Percentiles rank a stretch among this genome's conserved stretches.
phyloP scores from a whole-genome alignment of 192 early-diverging fungal genomes.

The Allomyces arbusculus region DNA sequence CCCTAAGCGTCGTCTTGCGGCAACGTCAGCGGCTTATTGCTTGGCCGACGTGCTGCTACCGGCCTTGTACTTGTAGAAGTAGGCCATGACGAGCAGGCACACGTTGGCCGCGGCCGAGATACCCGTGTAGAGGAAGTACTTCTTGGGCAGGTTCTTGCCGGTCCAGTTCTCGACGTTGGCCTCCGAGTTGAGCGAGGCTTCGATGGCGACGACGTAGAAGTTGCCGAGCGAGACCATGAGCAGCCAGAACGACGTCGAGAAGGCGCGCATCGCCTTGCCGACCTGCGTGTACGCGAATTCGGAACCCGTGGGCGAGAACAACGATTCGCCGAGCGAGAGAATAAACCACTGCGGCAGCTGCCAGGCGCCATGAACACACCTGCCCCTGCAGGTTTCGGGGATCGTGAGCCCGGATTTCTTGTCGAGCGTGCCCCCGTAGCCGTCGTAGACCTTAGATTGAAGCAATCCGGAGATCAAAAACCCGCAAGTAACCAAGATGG shows the following conservation, averaged over 20 bases:
- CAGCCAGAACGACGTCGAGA: conserved; percentile 33
- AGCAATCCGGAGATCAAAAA: background rate
- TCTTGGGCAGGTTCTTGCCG: background rate
- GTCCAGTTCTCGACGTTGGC: background rate
- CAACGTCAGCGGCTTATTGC: too few relatives aligned
- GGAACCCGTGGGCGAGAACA: conserved; percentile 37
- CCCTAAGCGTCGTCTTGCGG: too few relatives aligned
- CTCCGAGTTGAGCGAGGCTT: background rate
- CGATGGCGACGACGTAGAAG: background rate
- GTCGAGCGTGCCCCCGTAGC: background rate
- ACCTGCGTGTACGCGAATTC: conserved; percentile 44
- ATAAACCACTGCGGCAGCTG: conserved; percentile 28
- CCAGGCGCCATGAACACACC: conserved; percentile 6
- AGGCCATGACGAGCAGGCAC: background rate
- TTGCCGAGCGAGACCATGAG: conserved; percentile 19
- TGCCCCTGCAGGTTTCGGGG: background rate
- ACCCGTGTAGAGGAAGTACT: background rate
- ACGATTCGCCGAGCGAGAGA: conserved; percentile 30
- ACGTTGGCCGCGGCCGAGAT: background rate
- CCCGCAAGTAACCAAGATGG: background rate
- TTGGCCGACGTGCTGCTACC: background rate
- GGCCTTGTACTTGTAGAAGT: background rate
- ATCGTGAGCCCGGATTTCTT: background rate
- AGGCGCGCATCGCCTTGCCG: conserved; percentile 35
- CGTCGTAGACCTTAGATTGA: background rate